These are phyloP conservation scores for Nakazawaea pomicola DNA, from an alignment of 805 yeast genomes.

Conservation along the genomic window DNA sequence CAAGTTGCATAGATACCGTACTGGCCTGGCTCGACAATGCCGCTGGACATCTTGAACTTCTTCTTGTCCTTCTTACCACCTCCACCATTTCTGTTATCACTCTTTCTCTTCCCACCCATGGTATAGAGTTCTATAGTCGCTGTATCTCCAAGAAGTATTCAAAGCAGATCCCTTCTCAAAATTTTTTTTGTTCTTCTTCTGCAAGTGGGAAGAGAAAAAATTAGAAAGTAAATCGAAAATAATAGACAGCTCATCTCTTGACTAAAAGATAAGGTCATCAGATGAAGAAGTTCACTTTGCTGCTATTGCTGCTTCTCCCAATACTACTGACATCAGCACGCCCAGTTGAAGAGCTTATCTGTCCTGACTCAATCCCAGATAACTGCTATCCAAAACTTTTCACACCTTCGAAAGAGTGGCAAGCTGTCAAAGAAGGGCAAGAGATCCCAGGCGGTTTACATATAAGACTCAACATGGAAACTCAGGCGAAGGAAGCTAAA, in stretches of 20 bases:
- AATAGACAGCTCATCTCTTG: conserved; percentile 2
- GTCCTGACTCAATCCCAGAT: conserved; percentile 34
- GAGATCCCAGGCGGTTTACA: conserved; percentile 77
- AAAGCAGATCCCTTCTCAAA: too few relatives aligned
- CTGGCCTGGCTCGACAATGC: conserved; percentile 75
- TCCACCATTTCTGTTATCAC: not conserved
- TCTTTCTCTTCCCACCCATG: conserved; percentile 4
- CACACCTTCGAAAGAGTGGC: conserved; percentile 66
- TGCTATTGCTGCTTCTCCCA: not conserved
- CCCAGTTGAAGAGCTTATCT: conserved; percentile 23
- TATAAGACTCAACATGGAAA: conserved; percentile 68
- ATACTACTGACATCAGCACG: not conserved
- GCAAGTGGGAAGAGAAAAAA: not conserved
- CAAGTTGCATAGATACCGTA: conserved; percentile 90
- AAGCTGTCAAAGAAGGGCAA: conserved; percentile 63
- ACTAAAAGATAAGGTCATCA: not conserved
- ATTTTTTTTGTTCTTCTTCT: too few relatives aligned
- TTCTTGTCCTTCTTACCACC: conserved; percentile 20
- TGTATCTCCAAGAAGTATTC: too few relatives aligned
- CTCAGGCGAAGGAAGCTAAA: conserved; percentile 67
- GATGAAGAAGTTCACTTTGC: not conserved
- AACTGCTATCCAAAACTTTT: conserved; percentile 65
- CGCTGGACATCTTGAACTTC: conserved; percentile 40
- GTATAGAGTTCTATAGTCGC: too few relatives aligned
- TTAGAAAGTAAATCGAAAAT: not conserved